These are phyloP conservation scores for Penicillium simplicissimum DNA, from an alignment of 495 filamentous ascomycete genomes.

Conservation along the genomic window DNA sequence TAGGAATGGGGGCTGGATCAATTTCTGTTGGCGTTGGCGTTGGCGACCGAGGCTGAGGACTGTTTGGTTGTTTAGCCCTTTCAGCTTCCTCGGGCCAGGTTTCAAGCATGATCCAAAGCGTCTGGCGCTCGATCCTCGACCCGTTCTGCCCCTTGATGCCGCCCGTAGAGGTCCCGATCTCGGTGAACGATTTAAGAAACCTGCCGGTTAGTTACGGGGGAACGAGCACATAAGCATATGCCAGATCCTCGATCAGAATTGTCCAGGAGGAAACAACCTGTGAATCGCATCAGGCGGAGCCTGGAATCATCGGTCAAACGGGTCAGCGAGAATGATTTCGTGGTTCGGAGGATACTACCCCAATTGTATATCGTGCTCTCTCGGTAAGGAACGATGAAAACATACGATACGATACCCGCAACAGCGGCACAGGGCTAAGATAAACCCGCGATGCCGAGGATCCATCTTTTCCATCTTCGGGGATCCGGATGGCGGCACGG, in stretches of 20 bases:
- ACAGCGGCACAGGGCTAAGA: slow-evolving; percentile 1
- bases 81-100: not conserved
- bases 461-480: slow-evolving; percentile 14
- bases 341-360: not conserved
- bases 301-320: not conserved
- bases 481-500: slow-evolving; percentile 26
- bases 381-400: not conserved
- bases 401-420: not conserved
- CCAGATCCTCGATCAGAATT: not conserved
- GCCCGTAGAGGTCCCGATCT: slow-evolving; percentile 21
- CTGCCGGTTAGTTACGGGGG: slow-evolving; percentile 18
- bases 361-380: not conserved
- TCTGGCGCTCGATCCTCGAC: not conserved
- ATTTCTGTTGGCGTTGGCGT: slow-evolving; percentile 7
- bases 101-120: not conserved
- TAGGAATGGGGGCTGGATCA: slow-evolving; percentile 13
- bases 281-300: not conserved
- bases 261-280: not conserved
- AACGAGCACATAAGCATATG: not conserved
- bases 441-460: slow-evolving; percentile 21
- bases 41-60: slow-evolving; percentile 1
- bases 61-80: not conserved
- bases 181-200: slow-evolving; percentile 32
- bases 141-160: slow-evolving; percentile 17
- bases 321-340: not conserved